These are phyloP conservation scores for Grigorovia jiainica DNA, from an alignment of 805 yeast genomes.

Conservation along the genomic window DNA sequence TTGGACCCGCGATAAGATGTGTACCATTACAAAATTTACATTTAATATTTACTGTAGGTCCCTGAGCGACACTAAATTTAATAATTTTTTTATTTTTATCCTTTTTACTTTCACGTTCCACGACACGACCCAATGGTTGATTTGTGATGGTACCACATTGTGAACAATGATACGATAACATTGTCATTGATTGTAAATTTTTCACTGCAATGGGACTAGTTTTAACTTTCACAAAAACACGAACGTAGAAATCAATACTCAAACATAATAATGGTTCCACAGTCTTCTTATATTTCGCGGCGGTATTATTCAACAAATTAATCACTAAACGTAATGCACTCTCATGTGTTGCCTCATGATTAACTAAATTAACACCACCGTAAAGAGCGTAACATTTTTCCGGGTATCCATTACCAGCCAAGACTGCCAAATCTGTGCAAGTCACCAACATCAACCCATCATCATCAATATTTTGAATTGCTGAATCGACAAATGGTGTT, in stretches of 20 bases:
- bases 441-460: conserved; percentile 85
- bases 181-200: conserved; percentile 63
- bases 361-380: conserved; percentile 84
- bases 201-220: conserved; percentile 78
- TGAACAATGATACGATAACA: conserved; percentile 72
- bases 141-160: conserved; percentile 70
- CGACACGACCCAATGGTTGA: conserved; percentile 66
- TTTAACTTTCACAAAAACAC: conserved; percentile 71
- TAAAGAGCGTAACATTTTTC: conserved; percentile 92
- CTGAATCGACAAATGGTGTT: conserved; percentile 89
- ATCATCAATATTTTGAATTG: conserved; percentile 72
- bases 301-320: conserved; percentile 64
- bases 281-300: conserved; percentile 80
- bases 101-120: conserved; percentile 31
- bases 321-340: conserved; percentile 82
- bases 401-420: conserved; percentile 94
- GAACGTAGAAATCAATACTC: conserved; percentile 86
- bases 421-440: conserved; percentile 91
- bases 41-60: conserved; percentile 47
- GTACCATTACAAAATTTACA: conserved; percentile 62
- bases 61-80: conserved; percentile 57
- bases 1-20: conserved; percentile 85
- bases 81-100: conserved; percentile 24
- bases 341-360: conserved; percentile 79
- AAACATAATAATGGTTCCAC: conserved; percentile 81